Evolutionary conservation across 2,329 filamentous ascomycete species (phyloP).

Genomic region (Sporothrix pseudoabietina): DNA sequence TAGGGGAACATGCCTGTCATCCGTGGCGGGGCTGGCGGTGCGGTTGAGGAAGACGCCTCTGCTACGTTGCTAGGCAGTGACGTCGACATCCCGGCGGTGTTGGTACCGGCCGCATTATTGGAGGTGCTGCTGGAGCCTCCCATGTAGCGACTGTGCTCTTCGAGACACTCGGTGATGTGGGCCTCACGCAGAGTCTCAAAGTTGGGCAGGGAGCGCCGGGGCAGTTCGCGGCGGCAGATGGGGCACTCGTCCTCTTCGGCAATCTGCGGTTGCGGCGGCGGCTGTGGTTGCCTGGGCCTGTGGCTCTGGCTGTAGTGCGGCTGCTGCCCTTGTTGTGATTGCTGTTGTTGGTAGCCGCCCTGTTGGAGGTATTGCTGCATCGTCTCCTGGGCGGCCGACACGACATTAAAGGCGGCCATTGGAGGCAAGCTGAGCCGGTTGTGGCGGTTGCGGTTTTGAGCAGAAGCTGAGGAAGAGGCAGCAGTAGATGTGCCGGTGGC

Average conservation of each 20-base stretch:
- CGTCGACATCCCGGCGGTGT: conserved; percentile 4
- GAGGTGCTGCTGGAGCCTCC: conserved; percentile 31
- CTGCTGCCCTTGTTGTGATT: conserved; percentile 33
- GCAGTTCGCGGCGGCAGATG: conserved; percentile 72
- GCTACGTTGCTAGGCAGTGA: not conserved
- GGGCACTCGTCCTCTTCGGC: conserved; percentile 79
- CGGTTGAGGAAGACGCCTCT: conserved; percentile 13
- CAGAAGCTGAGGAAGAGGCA: conserved; percentile 44
- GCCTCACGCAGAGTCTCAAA: conserved; percentile 58
- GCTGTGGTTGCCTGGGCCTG: conserved; percentile 1
- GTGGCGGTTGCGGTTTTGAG: conserved; percentile 24
- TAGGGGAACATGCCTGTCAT: conserved; percentile 66
- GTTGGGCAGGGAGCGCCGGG: conserved; percentile 56
- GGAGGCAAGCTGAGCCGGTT: conserved; percentile 40
- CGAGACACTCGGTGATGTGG: conserved; percentile 63
- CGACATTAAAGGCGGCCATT: conserved; percentile 12
- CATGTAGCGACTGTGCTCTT: conserved; percentile 54
- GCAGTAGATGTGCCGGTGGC: not conserved
- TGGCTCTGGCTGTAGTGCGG: conserved; percentile 32
- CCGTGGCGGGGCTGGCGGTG: conserved; percentile 42
- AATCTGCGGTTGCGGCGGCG: conserved; percentile 41
- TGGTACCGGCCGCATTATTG: conserved; percentile 19
- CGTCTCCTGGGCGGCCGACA: not conserved
- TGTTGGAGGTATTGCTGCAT: not conserved
- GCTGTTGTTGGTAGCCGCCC: not conserved